Conservation (phyloP, 139 green algal species). For the Diplosphaera chodatii region DNA sequence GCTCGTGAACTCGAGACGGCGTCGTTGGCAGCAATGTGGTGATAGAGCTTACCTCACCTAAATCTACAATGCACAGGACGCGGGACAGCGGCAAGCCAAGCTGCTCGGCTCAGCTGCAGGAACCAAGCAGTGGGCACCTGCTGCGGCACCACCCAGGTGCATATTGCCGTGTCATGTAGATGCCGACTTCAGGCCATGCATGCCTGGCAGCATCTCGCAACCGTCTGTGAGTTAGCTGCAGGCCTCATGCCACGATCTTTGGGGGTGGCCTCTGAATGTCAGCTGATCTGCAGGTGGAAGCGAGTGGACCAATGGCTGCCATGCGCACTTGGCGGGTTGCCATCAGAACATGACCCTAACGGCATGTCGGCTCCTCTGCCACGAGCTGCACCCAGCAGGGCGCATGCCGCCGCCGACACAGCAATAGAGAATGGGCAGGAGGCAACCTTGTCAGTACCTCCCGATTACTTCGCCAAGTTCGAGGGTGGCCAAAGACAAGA, state of each 20-base stretch:
- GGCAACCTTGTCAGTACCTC: no score
- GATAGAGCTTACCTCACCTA: not conserved
- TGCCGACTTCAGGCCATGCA: no score
- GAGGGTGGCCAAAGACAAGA: not conserved
- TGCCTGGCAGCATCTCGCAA: no score
- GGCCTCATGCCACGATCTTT: no score
- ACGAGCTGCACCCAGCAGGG: not conserved
- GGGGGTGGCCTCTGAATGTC: no score
- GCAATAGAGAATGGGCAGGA: not conserved
- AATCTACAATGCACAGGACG: no score
- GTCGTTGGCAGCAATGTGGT: no score
- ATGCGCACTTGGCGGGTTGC: conserved; percentile 45
- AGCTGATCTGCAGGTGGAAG: conserved; percentile 20
- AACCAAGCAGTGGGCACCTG: no score
- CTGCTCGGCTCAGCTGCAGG: not conserved
- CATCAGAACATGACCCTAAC: conserved; percentile 20
- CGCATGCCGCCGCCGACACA: not conserved
- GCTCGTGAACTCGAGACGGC: no score
- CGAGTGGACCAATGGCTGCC: conserved; percentile 23
- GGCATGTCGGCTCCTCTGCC: conserved; percentile 12
- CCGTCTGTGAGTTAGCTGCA: no score
- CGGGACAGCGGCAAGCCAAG: not conserved
- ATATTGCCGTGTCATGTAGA: no score
- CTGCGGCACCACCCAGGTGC: no score
- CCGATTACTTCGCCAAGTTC: not conserved